Percentiles rank a stretch among this genome's conserved stretches.
Evolutionary conservation across 805 yeast genomes (phyloP).

Genomic region (Candida boidinii): DNA sequence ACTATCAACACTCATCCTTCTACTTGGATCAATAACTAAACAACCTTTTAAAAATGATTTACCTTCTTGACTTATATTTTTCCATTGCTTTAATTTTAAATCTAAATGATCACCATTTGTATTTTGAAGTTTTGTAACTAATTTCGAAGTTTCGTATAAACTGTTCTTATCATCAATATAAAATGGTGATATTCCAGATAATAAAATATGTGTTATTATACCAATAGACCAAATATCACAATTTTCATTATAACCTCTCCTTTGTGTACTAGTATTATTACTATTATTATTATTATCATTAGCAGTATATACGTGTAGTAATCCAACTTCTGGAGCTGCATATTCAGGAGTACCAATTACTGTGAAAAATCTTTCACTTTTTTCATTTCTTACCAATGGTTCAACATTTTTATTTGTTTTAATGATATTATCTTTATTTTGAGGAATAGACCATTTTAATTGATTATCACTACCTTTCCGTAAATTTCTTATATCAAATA

Average conservation of each 20-base stretch:
- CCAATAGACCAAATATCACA: slow-evolving; percentile 72
- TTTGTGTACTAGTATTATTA: not conserved
- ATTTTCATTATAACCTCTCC: slow-evolving; percentile 40
- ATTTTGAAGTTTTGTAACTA: slow-evolving; percentile 30
- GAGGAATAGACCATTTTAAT: too few species aligned
- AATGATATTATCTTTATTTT: not conserved
- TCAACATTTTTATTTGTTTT: slow-evolving; percentile 51
- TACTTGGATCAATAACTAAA: slow-evolving; percentile 27
- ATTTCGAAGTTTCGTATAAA: slow-evolving; percentile 31
- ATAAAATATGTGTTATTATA: slow-evolving; percentile 45
- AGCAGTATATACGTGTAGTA: too few species aligned
- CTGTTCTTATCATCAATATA: slow-evolving; percentile 26
- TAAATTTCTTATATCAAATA: too few species aligned
- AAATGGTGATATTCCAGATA: slow-evolving; percentile 61
- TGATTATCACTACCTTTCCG: too few species aligned
- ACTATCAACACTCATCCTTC: slow-evolving; percentile 28
- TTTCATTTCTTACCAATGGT: too few species aligned
- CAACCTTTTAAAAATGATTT: slow-evolving; percentile 36
- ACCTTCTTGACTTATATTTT: slow-evolving; percentile 28
- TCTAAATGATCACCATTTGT: slow-evolving; percentile 37
- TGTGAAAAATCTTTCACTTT: slow-evolving; percentile 9
- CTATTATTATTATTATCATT: not conserved
- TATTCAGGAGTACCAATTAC: slow-evolving; percentile 50
- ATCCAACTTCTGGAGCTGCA: slow-evolving; percentile 64
- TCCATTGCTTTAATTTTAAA: slow-evolving; percentile 34